Conservation (phyloP, 164 flowering plant genomes). For the Houttuynia cordata region DNA sequence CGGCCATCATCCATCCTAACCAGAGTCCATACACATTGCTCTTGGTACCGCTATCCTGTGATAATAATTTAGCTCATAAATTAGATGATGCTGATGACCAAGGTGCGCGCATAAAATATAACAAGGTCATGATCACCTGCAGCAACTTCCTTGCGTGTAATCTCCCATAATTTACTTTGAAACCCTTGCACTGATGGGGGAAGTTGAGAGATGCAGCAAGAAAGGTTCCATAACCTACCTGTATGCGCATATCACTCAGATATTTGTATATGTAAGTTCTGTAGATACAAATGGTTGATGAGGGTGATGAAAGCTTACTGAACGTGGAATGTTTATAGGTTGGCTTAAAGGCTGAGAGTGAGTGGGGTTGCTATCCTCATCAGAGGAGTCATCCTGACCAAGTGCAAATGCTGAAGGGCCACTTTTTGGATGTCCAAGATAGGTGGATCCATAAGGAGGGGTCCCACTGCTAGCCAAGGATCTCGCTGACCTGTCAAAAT, state of each 20-base stretch:
- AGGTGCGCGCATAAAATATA: too few species aligned
- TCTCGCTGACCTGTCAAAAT: slow-evolving; percentile 71
- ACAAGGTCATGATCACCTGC: slow-evolving; percentile 32
- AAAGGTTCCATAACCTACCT: slow-evolving; percentile 63
- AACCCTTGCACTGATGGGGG: slow-evolving; percentile 33
- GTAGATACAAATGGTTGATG: too few species aligned
- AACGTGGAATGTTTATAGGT: slow-evolving; percentile 51
- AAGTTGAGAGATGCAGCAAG: slow-evolving; percentile 36
- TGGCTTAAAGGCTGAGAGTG: slow-evolving; percentile 19
- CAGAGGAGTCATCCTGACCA: slow-evolving; percentile 38
- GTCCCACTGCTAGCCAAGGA: slow-evolving; percentile 76
- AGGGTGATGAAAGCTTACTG: slow-evolving; percentile 23
- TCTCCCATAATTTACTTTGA: slow-evolving; percentile 23
- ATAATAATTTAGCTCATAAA: not conserved
- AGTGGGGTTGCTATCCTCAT: slow-evolving; percentile 25
- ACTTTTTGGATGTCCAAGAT: slow-evolving; percentile 42
- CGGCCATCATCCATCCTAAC: slow-evolving; percentile 86
- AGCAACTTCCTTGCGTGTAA: slow-evolving; percentile 23
- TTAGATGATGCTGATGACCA: not conserved
- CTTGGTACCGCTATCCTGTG: slow-evolving; percentile 25
- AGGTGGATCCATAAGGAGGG: slow-evolving; percentile 45
- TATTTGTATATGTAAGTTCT: too few species aligned
- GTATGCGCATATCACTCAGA: not conserved
- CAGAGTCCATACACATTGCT: slow-evolving; percentile 36
- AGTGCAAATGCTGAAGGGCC: slow-evolving; percentile 58